Evolutionary conservation across 2,329 filamentous ascomycete genomes (phyloP), one percentile per base, ranked within the genome.

Genomic region (Cordyceps javanica): DNA sequence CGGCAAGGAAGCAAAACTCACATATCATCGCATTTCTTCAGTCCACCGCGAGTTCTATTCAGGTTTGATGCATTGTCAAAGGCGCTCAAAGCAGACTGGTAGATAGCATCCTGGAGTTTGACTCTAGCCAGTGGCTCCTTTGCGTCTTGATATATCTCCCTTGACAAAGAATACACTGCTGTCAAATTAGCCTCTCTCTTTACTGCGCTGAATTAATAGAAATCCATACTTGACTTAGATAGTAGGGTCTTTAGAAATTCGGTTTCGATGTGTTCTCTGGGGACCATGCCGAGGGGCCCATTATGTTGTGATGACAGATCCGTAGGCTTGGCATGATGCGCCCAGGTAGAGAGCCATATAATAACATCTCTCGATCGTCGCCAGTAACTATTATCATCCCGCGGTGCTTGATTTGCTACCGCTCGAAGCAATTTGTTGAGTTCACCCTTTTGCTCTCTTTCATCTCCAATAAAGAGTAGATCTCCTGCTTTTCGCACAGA

Each of bases 21-120:
- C 87, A 90, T 88, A 51, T 91, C 87, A 62, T 87, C 80, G 46
- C 88, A 90, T 69, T 85, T 90, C 71, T 90, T 90, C 65, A 94
- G 78, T 0, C 87, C 87, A 16, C 90, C 90, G 62, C 89, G 80
- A 2, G 82, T 89, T 57, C 83, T 83, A 64, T 93, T 91, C 0
- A 88, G 88, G 65, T 94, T 94, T 23, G 87, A 89, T 3, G 90
- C 89, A 66, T 90, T 90, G 66, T 94, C 90, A 66, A 91, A 94
- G 4, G 87, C 82, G 55, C 82, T 78, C 74, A 91, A 80, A 1
- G 87, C 86, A 48, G 84, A 78, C 1, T 77, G 76, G 42, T 89
- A 73, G 9, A 91, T 75, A 1, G 83, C 82, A 5, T 83, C 78
- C 65, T 84, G 81, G 1, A 90, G 71, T 7, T 77, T 68, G 3